Conservation (phyloP, 805 yeast genomes). For the Saturnispora sanitii region DNA sequence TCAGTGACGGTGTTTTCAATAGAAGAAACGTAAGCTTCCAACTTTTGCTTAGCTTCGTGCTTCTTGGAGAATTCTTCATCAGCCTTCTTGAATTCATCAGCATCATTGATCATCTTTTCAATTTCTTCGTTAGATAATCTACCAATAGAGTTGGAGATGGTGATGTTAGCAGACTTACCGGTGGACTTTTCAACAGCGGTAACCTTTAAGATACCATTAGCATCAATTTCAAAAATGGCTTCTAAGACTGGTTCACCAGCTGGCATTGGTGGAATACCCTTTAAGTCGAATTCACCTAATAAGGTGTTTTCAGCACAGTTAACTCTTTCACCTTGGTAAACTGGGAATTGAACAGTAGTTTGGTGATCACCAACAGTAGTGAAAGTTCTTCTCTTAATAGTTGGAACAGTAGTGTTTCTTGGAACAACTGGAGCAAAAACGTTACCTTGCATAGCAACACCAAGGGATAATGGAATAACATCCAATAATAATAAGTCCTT, state of each 20-base stretch:
- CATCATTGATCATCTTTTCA: slow-evolving; percentile 97
- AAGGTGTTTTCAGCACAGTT: slow-evolving; percentile 95
- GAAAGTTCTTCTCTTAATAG: slow-evolving; percentile 97
- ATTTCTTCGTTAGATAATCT: slow-evolving; percentile 94
- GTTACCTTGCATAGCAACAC: slow-evolving; percentile 99
- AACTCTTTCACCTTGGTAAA: slow-evolving; percentile 99
- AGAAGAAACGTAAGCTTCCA: slow-evolving; percentile 95
- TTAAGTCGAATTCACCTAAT: slow-evolving; percentile 97
- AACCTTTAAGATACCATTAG: slow-evolving; percentile 98
- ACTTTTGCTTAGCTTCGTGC: slow-evolving; percentile 98
- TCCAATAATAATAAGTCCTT: slow-evolving; percentile 92
- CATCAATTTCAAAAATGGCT: slow-evolving; percentile 98
- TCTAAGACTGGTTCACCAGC: slow-evolving; percentile 99
- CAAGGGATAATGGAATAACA: slow-evolving; percentile 96
- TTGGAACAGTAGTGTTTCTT: slow-evolving; percentile 99
- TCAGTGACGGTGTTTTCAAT: slow-evolving; percentile 95
- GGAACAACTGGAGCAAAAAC: slow-evolving; percentile 98
- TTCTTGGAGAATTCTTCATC: slow-evolving; percentile 99
- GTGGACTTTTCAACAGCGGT: slow-evolving; percentile 98
- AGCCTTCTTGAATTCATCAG: slow-evolving; percentile 97
- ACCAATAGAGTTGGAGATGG: slow-evolving; percentile 98
- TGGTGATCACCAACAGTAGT: slow-evolving; percentile 98
- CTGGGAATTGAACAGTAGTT: slow-evolving; percentile 98
- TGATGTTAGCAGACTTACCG: slow-evolving; percentile 96
- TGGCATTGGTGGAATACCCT: slow-evolving; percentile 96